Base-by-base conservation (phyloP, 2,329 filamentous ascomycete genomes). In the Plectosphaerella cucumerina region DNA sequence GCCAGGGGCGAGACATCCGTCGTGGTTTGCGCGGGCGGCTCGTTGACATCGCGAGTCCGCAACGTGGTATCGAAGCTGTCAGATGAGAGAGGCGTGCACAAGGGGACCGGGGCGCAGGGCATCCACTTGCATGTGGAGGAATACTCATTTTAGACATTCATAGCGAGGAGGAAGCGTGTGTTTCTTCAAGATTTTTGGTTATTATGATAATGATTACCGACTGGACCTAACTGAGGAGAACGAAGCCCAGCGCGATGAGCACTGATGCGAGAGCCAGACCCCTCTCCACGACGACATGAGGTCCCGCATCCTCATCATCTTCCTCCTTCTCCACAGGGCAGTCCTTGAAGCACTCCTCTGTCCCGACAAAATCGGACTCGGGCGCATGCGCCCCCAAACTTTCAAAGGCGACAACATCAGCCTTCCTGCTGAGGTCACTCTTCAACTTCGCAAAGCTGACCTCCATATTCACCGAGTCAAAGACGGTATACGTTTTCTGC, bases 51-150 rank as follows among this genome's bases (percentile, higher is more conserved):
- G 2, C 67, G 67, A 43, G 75, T 79, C 12, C 70, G 82, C 51
- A 84, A 81, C 55, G 76, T 71, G 51, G 80, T 85, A 3, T 75
- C 77, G 2, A 67, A 65, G 34, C 54, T 85, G 53, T 82, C 79
- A 49, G 81, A 85, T 58, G 81, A 85, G 65, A 67, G 82, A 41
- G 82, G 77, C 1, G 81, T 85, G 17, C 82, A 85, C 60, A 85
- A 85, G 62, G 82, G 82, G 6, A 84, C 80, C 0, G 81, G 80
- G 1, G 81, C 82, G 0, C 82, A 85, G 60, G 82, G 82, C 0
- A 84, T 85, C 39, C 75, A 78, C 60, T 59, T 85, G 50, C 75
- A 82, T 60, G 80, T 79, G 1, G 82, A 85, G 56, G 81, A 85
- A 61, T 85, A 84, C 62, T 73, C 72, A 20, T 80, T 80, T 55